Evolutionary conservation across 2,329 filamentous ascomycete genomes (phyloP).

Genomic region (Dactylellina drechsleri): DNA sequence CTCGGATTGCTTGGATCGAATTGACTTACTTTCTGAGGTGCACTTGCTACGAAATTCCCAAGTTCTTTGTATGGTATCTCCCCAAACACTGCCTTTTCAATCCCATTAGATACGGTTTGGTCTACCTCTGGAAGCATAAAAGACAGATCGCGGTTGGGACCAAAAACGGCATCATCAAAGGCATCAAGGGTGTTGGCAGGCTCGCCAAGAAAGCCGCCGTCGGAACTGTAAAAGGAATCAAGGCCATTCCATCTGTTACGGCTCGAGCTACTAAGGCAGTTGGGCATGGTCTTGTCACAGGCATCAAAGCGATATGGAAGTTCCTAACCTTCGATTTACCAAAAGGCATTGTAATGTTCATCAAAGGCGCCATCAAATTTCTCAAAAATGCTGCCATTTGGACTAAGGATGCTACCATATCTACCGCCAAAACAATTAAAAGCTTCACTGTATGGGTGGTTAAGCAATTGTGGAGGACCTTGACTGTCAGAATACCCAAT

Average conservation of each 20-base stretch:
- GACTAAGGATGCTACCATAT: conserved; percentile 27
- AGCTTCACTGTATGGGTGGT: conserved; percentile 28
- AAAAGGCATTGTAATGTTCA: conserved; percentile 17
- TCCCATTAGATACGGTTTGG: conserved; percentile 8
- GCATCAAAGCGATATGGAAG: conserved; percentile 41
- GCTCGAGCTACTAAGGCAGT: conserved; percentile 29
- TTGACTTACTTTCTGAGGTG: conserved; percentile 26
- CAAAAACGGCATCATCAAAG: conserved; percentile 25
- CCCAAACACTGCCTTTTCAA: conserved; percentile 44
- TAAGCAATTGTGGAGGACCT: conserved; percentile 29
- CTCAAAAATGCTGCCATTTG: conserved; percentile 33
- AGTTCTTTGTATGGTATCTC: conserved; percentile 43
- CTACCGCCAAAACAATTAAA: conserved; percentile 31
- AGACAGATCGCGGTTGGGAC: conserved; percentile 34
- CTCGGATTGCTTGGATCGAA: conserved; percentile 13
- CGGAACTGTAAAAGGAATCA: conserved; percentile 39
- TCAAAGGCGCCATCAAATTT: conserved; percentile 40
- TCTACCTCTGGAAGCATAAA: conserved; percentile 46
- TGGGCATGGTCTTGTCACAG: conserved; percentile 21
- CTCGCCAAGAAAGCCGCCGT: conserved; percentile 26
- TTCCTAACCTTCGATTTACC: conserved; percentile 40
- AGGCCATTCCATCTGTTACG: conserved; percentile 27
- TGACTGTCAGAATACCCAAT: conserved; percentile 55
- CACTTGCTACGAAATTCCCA: conserved; percentile 37
- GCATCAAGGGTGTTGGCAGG: conserved; percentile 26